Evolutionary conservation across 352 stramenopile species (phyloP), one percentile per base, ranked within the genome.

Genomic region (Globisporangium ultimum): DNA sequence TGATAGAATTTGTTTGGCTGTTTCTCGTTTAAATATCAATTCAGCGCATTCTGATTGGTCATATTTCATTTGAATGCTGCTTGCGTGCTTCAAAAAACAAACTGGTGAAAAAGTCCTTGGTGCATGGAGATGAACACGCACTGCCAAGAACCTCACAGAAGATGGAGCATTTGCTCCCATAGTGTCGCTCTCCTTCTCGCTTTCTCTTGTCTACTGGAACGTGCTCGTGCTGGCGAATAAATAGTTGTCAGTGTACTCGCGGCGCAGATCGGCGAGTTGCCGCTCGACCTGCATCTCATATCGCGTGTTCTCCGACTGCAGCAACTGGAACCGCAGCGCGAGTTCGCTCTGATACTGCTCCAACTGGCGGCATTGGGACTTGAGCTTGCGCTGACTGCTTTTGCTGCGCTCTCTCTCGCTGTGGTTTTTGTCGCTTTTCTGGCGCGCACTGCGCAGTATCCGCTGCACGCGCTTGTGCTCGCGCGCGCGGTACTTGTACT

Each of bases 171-270:
- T n/a, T n/a, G n/a, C n/a, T n/a, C n/a, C n/a, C 24, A 32, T 32
- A 5, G 24, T 5, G 24, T 32, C 24, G 24, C 24, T 32, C 2
- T 32, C 24, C 12, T 15, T n/a, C n/a, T n/a, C n/a, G n/a, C n/a
- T n/a, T n/a, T n/a, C n/a, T 41, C 36, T 52, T 41, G 24, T 32
- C 24, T 32, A 61, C 36, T 61, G 55, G 28, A 61, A 54, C 34
- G 61, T 22, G 24, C 38, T 47, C 28, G 70, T 59, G 47, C 64
- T 72, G 58, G 70, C 59, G 62, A 90, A 88, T 17, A 92, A 78
- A 67, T 76, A 88, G 36, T 74, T 75, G 58, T 89, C 75, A 21
- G 70, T 63, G 66, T 89, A 89, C 65, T 89, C 75, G 55, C 76
- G 77, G 11, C 74, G 73, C 34, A 93, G 58, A 28, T 89, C 70